Base-by-base conservation (phyloP, 176 grass and related monocot genomes). In the Ensete ventricosum region DNA sequence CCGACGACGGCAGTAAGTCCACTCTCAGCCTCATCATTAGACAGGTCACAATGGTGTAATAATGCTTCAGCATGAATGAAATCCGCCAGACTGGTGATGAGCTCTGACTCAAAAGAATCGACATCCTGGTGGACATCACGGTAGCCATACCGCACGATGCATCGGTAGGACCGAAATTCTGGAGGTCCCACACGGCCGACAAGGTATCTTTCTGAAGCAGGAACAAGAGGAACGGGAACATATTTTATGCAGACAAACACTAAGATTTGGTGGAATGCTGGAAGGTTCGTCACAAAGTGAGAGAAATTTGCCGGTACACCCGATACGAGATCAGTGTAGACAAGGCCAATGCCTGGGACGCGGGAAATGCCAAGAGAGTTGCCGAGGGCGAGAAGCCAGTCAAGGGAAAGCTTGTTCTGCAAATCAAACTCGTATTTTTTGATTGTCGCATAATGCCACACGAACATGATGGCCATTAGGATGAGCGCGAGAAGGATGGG, bases 391-490 rank as follows among this genome's bases (percentile, higher is more conserved):
- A 77, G 75, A 13, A 77, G 75, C 75, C 75, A 77, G 6, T 77
- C 75, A 6, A 77, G 43, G 19, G 75, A 77, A 23, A 77, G 55
- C 75, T 77, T 77, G 75, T 77, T 77, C 14, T 77, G 60, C 21
- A 77, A 21, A 64, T 77, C 75, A 65, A 77, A 77, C 59, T 77
- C 75, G 11, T 77, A 77, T 22, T 77, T 77, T 60, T 66, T 77
- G 21, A 19, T 77, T 51, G 75, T 77, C 14, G 58, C 59, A 19
- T 77, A 53, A 48, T 77, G 75, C 75, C 75, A 77, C 55, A 26
- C 49, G 9, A 77, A 77, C 75, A 77, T 77, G 21, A 64, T 22
- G 3, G 11, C 20, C 75, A 77, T 66, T 8, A 77, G 75, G 60
- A 64, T 25, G 20, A 77, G n/a, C 0, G 75, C 75, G 2, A 77